Evolutionary conservation across 2,329 filamentous ascomycete species (phyloP), one percentile per base, ranked within the genome.

Genomic region (Lithohypha guttulata): DNA sequence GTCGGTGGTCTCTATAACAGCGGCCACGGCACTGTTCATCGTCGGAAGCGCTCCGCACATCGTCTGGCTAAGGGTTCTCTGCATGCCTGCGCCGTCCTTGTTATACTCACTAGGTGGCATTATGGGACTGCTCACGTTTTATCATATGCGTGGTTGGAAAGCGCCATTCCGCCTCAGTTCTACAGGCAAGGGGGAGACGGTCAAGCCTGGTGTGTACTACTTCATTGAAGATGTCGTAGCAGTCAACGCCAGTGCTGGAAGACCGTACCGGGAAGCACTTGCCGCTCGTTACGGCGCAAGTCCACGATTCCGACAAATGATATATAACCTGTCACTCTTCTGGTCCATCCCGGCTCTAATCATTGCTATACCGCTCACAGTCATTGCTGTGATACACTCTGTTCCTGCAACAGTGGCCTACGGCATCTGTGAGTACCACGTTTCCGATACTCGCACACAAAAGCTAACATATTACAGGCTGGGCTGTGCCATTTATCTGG

Each of bases 141-240:
- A 35, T 21, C 39, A 41, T 36, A 26, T 48, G 14, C 19, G 39
- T 15, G 60, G 63, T 11, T 57, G 53, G 44, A 62, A 60, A 51
- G 49, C 49, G 13, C 75, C 74, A 0, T 78, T 75, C 51, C 70
- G 74, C 30, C 74, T 81, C 45, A 79, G 74, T 39, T 80, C 77
- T 2, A 73, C 75, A 0, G 66, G 67, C 1, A 77, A 75, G 51
- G 76, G 76, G 13, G 66, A 65, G 10, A 60, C 57, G 4, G 71
- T 79, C 42, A 66, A 71, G 2, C 78, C 78, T 0, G 69, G 74
- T 2, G 66, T 73, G 2, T 77, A 79, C 49, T 78, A 77, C 34
- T 65, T 81, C 19, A 71, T 81, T 18, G 78, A 82, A 56, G 78
- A 82, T 50, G 68, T 80, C 17, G 69, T 79, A 8, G 76, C 74